Evolutionary conservation across 495 filamentous ascomycete genomes (phyloP), one percentile per base, ranked within the genome.

Genomic region (Penicillium silybi): DNA sequence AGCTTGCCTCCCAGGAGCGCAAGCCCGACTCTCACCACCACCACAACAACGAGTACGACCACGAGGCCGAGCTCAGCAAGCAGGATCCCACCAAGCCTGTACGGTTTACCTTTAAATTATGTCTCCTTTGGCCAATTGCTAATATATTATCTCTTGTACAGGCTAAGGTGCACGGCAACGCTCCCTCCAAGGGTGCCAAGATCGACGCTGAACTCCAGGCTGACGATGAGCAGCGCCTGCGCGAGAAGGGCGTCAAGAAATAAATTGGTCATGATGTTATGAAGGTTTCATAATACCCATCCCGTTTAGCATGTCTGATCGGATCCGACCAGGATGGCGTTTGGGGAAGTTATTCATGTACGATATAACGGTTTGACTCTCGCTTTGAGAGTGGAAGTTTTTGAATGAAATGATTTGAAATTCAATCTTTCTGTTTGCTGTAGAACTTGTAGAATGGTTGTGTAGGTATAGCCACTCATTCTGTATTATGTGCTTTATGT

Each of bases 161-260:
- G 85, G 87, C 87, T n/a, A 80, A 73, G 23, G 62, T 78, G 53
- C 85, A 90, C 54, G 86, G 88, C 7, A 85, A 89, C 54, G 65
- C 83, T 60, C 88, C 88, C 8, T 87, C 82, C 8, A 80, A 73
- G 56, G 87, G 88, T 2, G 88, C 87, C 8, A 71, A 85, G 69
- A 81, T 87, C 42, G 88, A 92, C 63, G 81, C 80, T 8, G 75
- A 88, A 64, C 62, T 92, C 16, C 71, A 87, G 65, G 74, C 72
- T 4, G 86, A 90, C 38, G 87, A 92, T 44, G 84, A 87, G 64
- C 80, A 83, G 66, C 64, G 74, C 32, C 48, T 90, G 38, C 78
- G 63, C 48, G 80, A 81, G 72, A 90, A 88, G 73, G 78, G 75
- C 19, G 73, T 69, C 41, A 74, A 73, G 65, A 64, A 73, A 59